These are phyloP conservation scores for Haplosporangium sp. DNA, from an alignment of 371 early-diverging fungal species.

Conservation along the genomic window DNA sequence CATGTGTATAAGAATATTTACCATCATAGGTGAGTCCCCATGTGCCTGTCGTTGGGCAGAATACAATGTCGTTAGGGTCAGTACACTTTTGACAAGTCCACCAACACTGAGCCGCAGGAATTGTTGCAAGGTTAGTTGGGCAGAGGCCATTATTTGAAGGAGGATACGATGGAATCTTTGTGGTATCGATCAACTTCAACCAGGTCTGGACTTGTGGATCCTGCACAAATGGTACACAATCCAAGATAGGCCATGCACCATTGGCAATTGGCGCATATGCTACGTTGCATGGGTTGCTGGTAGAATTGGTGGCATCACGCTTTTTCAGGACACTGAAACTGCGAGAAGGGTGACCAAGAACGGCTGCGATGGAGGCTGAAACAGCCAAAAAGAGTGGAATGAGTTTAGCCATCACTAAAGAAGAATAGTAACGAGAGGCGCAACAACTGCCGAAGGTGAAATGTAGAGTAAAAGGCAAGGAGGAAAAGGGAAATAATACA, in stretches of 20 bases:
- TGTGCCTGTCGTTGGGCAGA: constrained; percentile 51
- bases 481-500: too few relatives aligned
- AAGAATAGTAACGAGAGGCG: too few relatives aligned
- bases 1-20: background rate
- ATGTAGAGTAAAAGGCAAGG: too few relatives aligned
- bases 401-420: too few relatives aligned
- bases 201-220: constrained; percentile 44
- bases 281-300: constrained; percentile 14
- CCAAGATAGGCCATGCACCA: constrained; percentile 32
- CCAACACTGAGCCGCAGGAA: constrained; percentile 45
- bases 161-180: constrained; percentile 37
- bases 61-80: constrained; percentile 27
- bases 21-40: constrained; percentile 52
- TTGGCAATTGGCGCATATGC: constrained; percentile 22
- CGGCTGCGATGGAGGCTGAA: constrained; percentile 12
- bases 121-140: constrained; percentile 21
- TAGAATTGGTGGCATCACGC: constrained; percentile 3
- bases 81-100: constrained; percentile 51
- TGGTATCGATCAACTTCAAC: constrained; percentile 37
- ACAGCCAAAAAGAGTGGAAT: too few relatives aligned
- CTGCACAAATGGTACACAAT: constrained; percentile 37
- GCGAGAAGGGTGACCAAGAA: constrained; percentile 9
- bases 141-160: constrained; percentile 24
- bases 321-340: constrained; percentile 20
- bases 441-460: too few relatives aligned